These are phyloP conservation scores for Elsinoe batatas DNA, from an alignment of 2,329 filamentous ascomycete genomes.

Conservation along the genomic window DNA sequence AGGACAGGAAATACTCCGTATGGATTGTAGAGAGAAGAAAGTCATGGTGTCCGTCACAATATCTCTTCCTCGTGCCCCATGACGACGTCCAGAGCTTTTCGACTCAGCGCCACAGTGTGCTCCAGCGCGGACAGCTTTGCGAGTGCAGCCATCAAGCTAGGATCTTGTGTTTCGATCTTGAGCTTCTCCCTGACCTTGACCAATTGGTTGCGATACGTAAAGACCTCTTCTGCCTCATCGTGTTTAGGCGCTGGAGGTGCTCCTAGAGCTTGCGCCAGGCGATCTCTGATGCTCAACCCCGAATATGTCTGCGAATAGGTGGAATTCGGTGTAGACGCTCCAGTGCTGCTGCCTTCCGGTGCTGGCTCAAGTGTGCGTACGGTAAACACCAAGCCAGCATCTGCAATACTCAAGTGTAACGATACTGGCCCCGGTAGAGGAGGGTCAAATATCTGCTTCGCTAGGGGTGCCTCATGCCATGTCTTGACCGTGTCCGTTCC, in stretches of 20 bases:
- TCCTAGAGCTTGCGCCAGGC: slow-evolving; percentile 40
- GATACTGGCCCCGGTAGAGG: slow-evolving; percentile 59
- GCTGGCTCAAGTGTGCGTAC: slow-evolving; percentile 56
- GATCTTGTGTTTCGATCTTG: slow-evolving; percentile 79
- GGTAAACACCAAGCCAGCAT: slow-evolving; percentile 50
- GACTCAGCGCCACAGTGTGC: slow-evolving; percentile 59
- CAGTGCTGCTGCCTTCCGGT: slow-evolving; percentile 23
- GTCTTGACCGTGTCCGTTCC: slow-evolving; percentile 39
- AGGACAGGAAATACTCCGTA: no score
- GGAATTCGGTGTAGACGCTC: slow-evolving; percentile 26
- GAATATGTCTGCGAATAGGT: slow-evolving; percentile 31
- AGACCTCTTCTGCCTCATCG: slow-evolving; percentile 65
- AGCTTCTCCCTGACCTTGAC: slow-evolving; percentile 87
- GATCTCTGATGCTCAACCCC: slow-evolving; percentile 49
- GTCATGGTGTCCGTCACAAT: not conserved
- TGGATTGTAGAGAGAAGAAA: no score
- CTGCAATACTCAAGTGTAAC: slow-evolving; percentile 52
- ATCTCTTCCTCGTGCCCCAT: slow-evolving; percentile 53
- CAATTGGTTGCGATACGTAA: slow-evolving; percentile 58
- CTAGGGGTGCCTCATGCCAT: slow-evolving; percentile 47
- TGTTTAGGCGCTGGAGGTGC: slow-evolving; percentile 33
- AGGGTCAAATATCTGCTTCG: slow-evolving; percentile 50
- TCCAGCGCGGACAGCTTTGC: slow-evolving; percentile 73
- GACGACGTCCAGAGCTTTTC: slow-evolving; percentile 64
- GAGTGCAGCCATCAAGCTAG: slow-evolving; percentile 70